Percentiles rank a stretch among this genome's conserved stretches.
phyloP scores from a whole-genome alignment of 202 grass and related monocot species.

The Eragrostis tef region DNA sequence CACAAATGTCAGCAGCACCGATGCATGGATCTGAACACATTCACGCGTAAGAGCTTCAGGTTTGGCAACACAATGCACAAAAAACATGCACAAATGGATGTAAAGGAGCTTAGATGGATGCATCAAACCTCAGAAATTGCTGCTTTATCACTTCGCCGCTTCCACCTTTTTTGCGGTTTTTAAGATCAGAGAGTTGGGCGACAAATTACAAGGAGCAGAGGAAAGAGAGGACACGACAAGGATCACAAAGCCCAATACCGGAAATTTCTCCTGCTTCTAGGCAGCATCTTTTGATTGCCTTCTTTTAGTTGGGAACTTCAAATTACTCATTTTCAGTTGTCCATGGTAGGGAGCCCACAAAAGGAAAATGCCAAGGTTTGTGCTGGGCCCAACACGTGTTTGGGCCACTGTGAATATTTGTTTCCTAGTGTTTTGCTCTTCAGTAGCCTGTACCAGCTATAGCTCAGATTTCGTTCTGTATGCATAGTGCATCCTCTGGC shows the following conservation, averaged over 20 bases:
- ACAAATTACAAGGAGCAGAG: conserved; percentile 44
- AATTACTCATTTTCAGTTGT: conserved; percentile 55
- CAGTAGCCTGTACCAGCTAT: neutral
- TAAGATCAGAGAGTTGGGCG: conserved; percentile 28
- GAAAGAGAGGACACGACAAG: conserved; percentile 44
- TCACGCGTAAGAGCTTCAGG: conserved; percentile 32
- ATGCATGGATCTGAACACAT: conserved; percentile 10
- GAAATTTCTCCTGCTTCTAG: conserved; percentile 63
- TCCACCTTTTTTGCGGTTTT: conserved; percentile 46
- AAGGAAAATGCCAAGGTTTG: conserved; percentile 49
- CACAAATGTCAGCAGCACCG: conserved; percentile 49
- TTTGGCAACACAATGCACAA: conserved; percentile 37
- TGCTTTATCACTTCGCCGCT: conserved; percentile 8
- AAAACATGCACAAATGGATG: neutral
- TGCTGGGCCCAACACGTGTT: conserved; percentile 42
- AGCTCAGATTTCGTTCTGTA: conserved; percentile 25
- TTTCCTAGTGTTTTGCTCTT: conserved; percentile 8
- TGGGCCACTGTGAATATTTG: conserved; percentile 41
- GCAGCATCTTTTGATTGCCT: conserved; percentile 47
- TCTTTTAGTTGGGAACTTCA: conserved; percentile 50
- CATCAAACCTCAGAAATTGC: conserved; percentile 32
- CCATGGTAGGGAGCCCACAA: conserved; percentile 60
- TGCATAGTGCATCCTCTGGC: conserved; percentile 27
- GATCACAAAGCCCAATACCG: conserved; percentile 52
- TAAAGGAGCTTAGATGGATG: neutral